Evolutionary conservation across 2,329 filamentous ascomycete genomes (phyloP).

Genomic region (Epicoccum sorghinum): DNA sequence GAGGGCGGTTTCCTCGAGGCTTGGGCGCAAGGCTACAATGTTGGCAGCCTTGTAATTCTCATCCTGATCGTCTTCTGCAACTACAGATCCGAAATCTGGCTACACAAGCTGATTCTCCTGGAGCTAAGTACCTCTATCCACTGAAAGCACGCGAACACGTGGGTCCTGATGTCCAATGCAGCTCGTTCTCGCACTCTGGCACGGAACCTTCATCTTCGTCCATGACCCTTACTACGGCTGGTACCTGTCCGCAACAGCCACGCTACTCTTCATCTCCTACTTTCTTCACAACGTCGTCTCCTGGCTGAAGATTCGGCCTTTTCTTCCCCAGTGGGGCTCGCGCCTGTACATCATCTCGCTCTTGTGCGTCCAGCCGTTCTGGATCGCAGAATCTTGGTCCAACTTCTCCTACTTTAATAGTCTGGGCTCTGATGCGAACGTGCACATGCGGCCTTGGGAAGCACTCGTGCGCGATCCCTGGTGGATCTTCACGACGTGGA

Average conservation of each 20-base stretch:
- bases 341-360: constrained; percentile 41
- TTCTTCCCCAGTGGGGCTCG: constrained; percentile 43
- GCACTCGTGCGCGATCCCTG: constrained; percentile 42
- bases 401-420: constrained; percentile 46
- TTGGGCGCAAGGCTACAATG: constrained; percentile 47
- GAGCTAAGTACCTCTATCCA: constrained; percentile 25
- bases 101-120: constrained; percentile 45
- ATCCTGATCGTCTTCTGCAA: constrained; percentile 48
- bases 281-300: constrained; percentile 45
- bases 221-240: constrained; percentile 41
- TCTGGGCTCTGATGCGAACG: constrained; percentile 37
- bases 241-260: constrained; percentile 43
- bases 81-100: constrained; percentile 39
- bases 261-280: constrained; percentile 45
- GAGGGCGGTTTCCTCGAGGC: constrained; percentile 43
- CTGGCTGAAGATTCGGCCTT: constrained; percentile 45
- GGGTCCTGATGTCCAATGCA: constrained; percentile 2
- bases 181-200: constrained; percentile 46
- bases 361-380: constrained; percentile 43
- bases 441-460: constrained; percentile 40
- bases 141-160: no score
- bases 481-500: constrained; percentile 48
- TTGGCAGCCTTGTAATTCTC: constrained; percentile 42
- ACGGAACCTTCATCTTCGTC: constrained; percentile 45
- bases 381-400: constrained; percentile 44